phyloP scores from a whole-genome alignment of 148 eudicot genomes.

The Rhododendron griersonianum region DNA sequence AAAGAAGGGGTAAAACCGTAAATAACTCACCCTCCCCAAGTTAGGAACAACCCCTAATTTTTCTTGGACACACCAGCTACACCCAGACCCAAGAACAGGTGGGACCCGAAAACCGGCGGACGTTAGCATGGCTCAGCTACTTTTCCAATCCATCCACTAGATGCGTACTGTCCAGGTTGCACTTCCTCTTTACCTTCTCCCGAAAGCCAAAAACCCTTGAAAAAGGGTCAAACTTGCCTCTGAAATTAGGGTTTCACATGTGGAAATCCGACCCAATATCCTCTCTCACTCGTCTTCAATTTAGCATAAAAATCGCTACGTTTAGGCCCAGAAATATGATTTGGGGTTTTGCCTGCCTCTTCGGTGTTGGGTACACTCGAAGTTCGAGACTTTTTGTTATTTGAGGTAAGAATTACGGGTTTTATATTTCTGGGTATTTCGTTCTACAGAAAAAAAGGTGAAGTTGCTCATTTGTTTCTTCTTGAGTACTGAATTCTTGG shows the following conservation, averaged over 20 bases:
- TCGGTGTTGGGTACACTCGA: neutral
- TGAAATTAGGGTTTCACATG: neutral
- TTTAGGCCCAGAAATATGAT: neutral
- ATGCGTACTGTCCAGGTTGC: neutral
- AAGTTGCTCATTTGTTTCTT: neutral
- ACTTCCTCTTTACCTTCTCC: neutral
- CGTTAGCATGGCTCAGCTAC: neutral
- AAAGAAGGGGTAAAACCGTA: no score
- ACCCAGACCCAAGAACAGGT: neutral
- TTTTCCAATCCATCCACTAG: neutral
- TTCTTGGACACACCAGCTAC: neutral
- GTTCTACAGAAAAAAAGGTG: neutral
- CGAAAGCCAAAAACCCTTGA: neutral
- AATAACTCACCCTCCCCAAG: neutral
- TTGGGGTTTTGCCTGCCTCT: neutral
- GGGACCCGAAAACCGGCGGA: neutral
- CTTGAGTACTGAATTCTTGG: neutral
- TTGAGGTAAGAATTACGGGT: neutral
- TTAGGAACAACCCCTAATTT: no score
- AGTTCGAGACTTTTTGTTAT: neutral
- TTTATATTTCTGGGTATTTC: neutral
- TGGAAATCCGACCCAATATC: neutral
- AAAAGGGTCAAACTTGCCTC: neutral
- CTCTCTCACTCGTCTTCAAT: constrained; percentile 1
- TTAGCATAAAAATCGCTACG: neutral